Base-by-base conservation (phyloP, 108 stramenopile genomes). In the Conticribra guillardii region DNA sequence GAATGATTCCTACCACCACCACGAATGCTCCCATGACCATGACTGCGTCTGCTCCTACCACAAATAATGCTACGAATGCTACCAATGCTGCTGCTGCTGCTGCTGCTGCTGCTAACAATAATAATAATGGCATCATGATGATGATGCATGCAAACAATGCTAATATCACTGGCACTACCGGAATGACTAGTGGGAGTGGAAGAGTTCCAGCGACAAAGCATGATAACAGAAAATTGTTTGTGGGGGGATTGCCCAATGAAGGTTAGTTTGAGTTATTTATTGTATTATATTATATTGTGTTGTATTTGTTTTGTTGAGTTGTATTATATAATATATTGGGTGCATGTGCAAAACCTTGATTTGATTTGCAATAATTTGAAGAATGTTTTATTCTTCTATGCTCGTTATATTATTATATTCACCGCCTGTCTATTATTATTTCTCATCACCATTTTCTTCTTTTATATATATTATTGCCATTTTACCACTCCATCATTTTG, bases 171-270 rank as follows among this genome's bases (percentile, higher is more conserved):
- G n/a, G n/a, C n/a, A n/a, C n/a, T n/a, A n/a, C n/a, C n/a, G 37
- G 37, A 41, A 9, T 41, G 37, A 41, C 5, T 41, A 41, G 37
- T 11, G 37, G 37, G 37, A 41, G n/a, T n/a, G n/a, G 74, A 45
- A 48, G 74, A 19, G 56, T 85, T 30, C 86, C 86, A 23, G 84
- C 84, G 22, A 82, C 69, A 17, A 72, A 59, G 50, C 87, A 84
- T 37, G 89, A 90, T 64, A 51, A 53, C 7, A 65, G 89, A 50
- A 90, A 90, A 64, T 71, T 90, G n/a, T 90, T 90, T 79, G 89
- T 90, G 21, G 89, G 89, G 30, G 89, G 89, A n/a, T 78, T 89
- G 34, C 74, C 79, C 3, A 71, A 67, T 51, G 68, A 85, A 63
- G 83, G 85, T 86, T 55, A 79, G 83, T 69, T 60, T 62, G 37